Percentiles rank a stretch among this genome's conserved stretches.
phyloP scores from a whole-genome alignment of 768 basidiomycete genomes.

The Panus rudis region DNA sequence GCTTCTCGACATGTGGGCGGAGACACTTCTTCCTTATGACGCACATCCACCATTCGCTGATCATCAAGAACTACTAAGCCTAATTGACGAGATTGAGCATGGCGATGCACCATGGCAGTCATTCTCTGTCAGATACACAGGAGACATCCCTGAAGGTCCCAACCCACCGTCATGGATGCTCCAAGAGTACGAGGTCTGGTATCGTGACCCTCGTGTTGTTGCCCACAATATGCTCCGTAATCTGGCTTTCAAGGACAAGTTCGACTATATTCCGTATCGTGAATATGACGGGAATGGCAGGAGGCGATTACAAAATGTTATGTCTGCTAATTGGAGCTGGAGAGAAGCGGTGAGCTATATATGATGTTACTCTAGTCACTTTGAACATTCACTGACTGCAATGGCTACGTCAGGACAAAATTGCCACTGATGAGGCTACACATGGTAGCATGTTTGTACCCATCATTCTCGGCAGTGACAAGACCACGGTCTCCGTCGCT shows the following conservation, averaged over 20 bases:
- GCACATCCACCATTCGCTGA: constrained; percentile 7
- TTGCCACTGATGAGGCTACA: constrained; percentile 1
- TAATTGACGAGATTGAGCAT: not conserved
- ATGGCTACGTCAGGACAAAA: constrained; percentile 5
- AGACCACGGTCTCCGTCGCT: constrained; percentile 22
- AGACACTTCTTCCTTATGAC: constrained; percentile 5
- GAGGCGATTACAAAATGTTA: constrained; percentile 23
- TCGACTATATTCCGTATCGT: constrained; percentile 20
- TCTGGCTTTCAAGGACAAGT: constrained; percentile 15
- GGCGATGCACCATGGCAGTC: not conserved
- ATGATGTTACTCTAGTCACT: not conserved
- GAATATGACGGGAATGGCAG: constrained; percentile 17
- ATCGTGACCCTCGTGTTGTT: constrained; percentile 13
- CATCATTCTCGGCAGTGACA: constrained; percentile 21
- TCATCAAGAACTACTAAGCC: constrained; percentile 1
- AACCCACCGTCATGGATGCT: constrained; percentile 25
- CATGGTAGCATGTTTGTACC: constrained; percentile 11
- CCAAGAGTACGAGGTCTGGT: constrained; percentile 18
- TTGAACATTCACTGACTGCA: not conserved
- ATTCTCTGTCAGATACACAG: not conserved
- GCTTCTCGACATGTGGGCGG: constrained; percentile 15
- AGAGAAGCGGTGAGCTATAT: constrained; percentile 24
- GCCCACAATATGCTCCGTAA: constrained; percentile 19
- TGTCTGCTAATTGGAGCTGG: constrained; percentile 32
- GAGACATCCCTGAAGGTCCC: not conserved